Percentiles rank a stretch among this genome's conserved stretches.
These are phyloP conservation scores for Rhodotorula kratochvilovae DNA, from an alignment of 768 basidiomycete species.

Conservation along the genomic window DNA sequence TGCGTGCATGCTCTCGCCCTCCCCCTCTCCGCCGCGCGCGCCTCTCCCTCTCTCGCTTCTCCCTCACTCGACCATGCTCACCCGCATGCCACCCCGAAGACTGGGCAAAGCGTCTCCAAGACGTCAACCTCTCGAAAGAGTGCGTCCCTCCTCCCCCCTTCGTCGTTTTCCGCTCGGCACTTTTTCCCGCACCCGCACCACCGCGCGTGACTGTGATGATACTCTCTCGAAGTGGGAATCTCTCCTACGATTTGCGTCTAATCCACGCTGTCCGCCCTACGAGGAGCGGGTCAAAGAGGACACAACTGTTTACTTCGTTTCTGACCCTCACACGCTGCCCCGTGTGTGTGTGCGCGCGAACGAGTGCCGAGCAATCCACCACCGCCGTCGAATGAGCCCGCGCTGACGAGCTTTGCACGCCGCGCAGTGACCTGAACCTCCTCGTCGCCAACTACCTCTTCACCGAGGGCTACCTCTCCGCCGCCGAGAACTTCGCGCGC, in stretches of 20 bases:
- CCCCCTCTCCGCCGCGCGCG: neutral
- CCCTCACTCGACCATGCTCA: neutral
- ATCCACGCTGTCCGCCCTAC: conserved; percentile 55
- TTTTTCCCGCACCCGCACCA: conserved; percentile 7
- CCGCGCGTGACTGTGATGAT: conserved; percentile 45
- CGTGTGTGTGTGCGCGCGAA: neutral
- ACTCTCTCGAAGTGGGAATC: conserved; percentile 94
- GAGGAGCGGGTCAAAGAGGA: conserved; percentile 51
- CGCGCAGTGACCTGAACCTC: conserved; percentile 76
- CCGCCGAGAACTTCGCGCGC: conserved; percentile 87
- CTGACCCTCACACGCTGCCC: conserved; percentile 32
- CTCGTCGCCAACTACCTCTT: conserved; percentile 97
- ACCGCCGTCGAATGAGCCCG: neutral
- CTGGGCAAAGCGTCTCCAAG: conserved; percentile 77
- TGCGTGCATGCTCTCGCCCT: conserved; percentile 1
- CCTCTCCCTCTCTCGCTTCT: neutral
- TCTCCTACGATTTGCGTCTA: conserved; percentile 68
- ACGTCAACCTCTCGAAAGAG: conserved; percentile 80
- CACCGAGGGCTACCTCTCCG: conserved; percentile 93
- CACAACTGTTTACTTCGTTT: conserved; percentile 65
- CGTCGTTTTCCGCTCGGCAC: conserved; percentile 26
- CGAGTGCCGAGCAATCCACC: too few relatives aligned
- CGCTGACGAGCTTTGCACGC: neutral
- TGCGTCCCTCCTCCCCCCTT: too few relatives aligned
- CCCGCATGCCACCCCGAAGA: conserved; percentile 60